A percentile compares a stretch with the other conserved stretches of the same genome.
phyloP scores from a whole-genome alignment of 345 rosid genomes.

The Moricandia arvensis region DNA sequence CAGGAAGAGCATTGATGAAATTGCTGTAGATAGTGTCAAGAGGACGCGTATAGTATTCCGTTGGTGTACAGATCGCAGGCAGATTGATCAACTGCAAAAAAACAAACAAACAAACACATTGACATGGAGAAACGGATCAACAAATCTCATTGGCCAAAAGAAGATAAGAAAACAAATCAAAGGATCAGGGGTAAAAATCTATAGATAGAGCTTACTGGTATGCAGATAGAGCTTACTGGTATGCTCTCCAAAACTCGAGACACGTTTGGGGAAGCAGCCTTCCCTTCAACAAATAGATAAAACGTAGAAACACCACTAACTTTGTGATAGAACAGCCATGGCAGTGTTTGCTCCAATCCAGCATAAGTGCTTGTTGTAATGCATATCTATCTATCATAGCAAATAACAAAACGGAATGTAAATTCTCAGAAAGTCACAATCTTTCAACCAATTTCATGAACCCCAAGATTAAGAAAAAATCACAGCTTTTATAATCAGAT shows the following conservation, averaged over 20 bases:
- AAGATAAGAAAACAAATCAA: not conserved
- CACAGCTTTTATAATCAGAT: not conserved
- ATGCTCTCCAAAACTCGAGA: conserved; percentile 73
- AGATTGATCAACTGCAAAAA: too few relatives aligned
- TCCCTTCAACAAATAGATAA: conserved; percentile 91
- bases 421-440: conserved; percentile 16
- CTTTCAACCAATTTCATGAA: not conserved
- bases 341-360: conserved; percentile 82
- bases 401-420: conserved; percentile 3
- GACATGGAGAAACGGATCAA: too few relatives aligned
- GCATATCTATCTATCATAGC: conserved; percentile 50
- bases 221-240: conserved; percentile 42
- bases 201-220: too few relatives aligned
- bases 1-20: too few relatives aligned
- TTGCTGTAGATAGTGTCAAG: too few relatives aligned
- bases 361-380: conserved; percentile 90
- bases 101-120: too few relatives aligned
- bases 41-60: too few relatives aligned
- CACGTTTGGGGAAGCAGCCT: conserved; percentile 72
- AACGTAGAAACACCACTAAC: conserved; percentile 83
- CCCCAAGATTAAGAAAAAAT: too few relatives aligned
- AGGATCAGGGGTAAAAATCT: not conserved
- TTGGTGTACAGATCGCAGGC: too few relatives aligned
- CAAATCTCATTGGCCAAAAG: too few relatives aligned
- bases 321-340: conserved; percentile 90